A percentile compares a stretch with the other conserved stretches of the same genome.
Conservation (phyloP, 208 protist genomes). For the Polymyxa betae region DNA sequence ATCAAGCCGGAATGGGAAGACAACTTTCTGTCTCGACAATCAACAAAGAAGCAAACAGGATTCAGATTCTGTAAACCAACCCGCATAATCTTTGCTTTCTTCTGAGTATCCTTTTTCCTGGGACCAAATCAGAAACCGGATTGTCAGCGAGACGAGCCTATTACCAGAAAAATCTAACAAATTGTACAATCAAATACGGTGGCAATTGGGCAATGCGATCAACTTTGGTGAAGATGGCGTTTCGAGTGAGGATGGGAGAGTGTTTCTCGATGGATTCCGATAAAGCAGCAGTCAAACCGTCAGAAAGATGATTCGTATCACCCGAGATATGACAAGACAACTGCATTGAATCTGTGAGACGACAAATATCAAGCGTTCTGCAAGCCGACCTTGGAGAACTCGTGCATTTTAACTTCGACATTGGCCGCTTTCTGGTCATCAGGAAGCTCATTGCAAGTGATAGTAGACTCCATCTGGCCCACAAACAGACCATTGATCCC, state of each 20-base stretch:
- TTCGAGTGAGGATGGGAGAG: slow-evolving; percentile 27
- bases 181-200: slow-evolving; percentile 56
- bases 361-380: background rate
- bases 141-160: background rate
- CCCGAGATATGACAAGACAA: slow-evolving; percentile 57
- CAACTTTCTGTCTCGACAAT: slow-evolving; percentile 52
- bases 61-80: slow-evolving; percentile 40
- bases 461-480: slow-evolving; percentile 31
- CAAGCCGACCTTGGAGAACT: slow-evolving; percentile 30
- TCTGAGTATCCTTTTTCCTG: slow-evolving; percentile 51
- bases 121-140: background rate
- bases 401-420: background rate
- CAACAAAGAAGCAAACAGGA: background rate
- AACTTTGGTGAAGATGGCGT: slow-evolving; percentile 48
- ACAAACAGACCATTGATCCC: slow-evolving; percentile 10
- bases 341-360: background rate
- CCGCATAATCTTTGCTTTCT: slow-evolving; percentile 58
- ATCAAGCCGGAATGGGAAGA: slow-evolving; percentile 52
- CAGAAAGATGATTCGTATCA: slow-evolving; percentile 53
- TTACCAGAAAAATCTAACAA: slow-evolving; percentile 61
- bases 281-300: slow-evolving; percentile 14
- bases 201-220: slow-evolving; percentile 28
- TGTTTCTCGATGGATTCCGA: slow-evolving; percentile 50
- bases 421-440: background rate
- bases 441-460: background rate